phyloP scores from a whole-genome alignment of 2,329 filamentous ascomycete genomes.

The Venturia carpophila region DNA sequence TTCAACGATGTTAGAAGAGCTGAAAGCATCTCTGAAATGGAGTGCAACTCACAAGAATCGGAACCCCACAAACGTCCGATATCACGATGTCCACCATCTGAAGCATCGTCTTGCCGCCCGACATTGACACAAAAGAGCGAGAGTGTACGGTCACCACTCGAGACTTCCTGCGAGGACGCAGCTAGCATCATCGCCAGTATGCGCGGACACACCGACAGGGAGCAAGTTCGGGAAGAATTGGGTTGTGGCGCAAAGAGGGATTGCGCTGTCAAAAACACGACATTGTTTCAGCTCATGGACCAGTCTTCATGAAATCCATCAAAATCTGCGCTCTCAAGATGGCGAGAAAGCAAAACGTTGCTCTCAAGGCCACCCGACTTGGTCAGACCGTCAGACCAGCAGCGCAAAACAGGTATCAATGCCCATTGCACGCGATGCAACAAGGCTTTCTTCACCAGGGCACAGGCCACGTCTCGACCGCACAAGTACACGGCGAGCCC shows the following conservation, averaged over 20 bases:
- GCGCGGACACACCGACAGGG: conserved; percentile 15
- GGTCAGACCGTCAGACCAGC: neutral
- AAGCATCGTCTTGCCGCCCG: neutral
- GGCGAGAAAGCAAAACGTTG: neutral
- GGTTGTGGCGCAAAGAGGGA: conserved; percentile 8
- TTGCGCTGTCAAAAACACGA: conserved; percentile 16
- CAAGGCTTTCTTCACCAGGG: neutral
- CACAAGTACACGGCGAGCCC: neutral
- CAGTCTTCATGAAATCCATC: neutral
- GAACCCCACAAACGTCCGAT: conserved; percentile 5
- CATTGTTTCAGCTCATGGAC: conserved; percentile 18
- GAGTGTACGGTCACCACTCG: neutral
- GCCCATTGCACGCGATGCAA: neutral
- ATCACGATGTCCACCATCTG: conserved; percentile 9
- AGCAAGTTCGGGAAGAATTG: conserved; percentile 15
- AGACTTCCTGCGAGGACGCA: conserved; percentile 17
- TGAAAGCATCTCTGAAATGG: neutral
- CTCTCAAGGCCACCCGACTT: neutral
- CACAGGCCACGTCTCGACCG: neutral
- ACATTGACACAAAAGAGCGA: neutral
- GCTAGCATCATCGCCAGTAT: conserved; percentile 18
- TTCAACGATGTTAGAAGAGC: neutral
- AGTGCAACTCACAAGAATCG: conserved; percentile 9
- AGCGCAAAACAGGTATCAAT: neutral
- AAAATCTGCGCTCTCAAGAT: neutral